phyloP scores from a whole-genome alignment of 805 yeast genomes.

The Saturnispora hagleri region DNA sequence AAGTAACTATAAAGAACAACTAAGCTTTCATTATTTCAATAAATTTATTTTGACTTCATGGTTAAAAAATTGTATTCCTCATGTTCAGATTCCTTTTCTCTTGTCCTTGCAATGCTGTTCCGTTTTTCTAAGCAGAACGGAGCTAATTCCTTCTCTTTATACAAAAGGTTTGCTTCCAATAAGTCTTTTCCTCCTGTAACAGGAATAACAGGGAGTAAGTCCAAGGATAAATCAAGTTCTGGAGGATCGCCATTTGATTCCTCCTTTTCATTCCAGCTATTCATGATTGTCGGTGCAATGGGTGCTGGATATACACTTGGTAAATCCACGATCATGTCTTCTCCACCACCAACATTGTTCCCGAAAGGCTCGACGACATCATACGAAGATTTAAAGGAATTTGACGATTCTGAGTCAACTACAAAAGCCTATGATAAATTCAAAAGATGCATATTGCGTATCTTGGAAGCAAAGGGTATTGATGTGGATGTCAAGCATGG shows the following conservation, averaged over 20 bases:
- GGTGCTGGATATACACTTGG: conserved; percentile 29
- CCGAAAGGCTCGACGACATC: conserved; percentile 22
- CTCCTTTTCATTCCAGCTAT: conserved; percentile 22
- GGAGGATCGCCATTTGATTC: conserved; percentile 14
- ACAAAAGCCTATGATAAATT: conserved; percentile 17
- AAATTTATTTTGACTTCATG: too few species aligned
- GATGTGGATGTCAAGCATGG: conserved; percentile 16
- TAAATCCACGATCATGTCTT: conserved; percentile 17
- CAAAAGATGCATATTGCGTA: conserved; percentile 21
- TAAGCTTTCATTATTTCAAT: neutral
- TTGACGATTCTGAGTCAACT: conserved; percentile 4
- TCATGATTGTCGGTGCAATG: conserved; percentile 24
- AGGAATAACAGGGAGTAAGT: neutral
- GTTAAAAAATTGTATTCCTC: neutral
- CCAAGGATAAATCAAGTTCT: neutral
- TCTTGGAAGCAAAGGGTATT: conserved; percentile 17
- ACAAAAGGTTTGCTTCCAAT: neutral
- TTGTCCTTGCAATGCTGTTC: neutral
- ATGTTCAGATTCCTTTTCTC: neutral
- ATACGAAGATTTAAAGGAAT: conserved; percentile 14
- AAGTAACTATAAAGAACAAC: neutral
- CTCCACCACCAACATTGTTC: conserved; percentile 24
- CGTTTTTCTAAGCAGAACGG: neutral
- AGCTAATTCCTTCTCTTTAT: neutral
- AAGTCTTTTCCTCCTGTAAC: conserved; percentile 1